Base-by-base conservation (phyloP, 352 stramenopile genomes). In the Aphanomyces stellatus region DNA sequence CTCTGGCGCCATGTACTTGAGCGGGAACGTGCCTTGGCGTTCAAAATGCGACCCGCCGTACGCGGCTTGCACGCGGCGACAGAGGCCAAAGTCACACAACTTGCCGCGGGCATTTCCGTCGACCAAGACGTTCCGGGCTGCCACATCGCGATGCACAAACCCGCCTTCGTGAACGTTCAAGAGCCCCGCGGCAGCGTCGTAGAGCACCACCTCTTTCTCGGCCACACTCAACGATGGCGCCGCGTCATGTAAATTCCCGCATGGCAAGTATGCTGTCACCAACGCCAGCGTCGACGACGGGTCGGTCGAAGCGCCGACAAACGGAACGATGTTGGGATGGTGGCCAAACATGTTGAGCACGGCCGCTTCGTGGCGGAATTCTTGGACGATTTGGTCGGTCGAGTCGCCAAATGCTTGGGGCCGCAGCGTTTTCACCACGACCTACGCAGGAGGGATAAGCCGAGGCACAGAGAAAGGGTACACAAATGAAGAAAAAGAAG, bases 1-100 rank as follows among this genome's bases (percentile, higher is more conserved):
- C 70, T 91, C 82, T 4, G 82, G 82, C 0, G 82, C 82, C 82
- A 91, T 91, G 69, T 88, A 91, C 78, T 91, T 89, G 55, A 91
- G 76, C 15, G 82, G 82, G 0, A 81, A 81, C 6, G 88, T 74
- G 1, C 76, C 73, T 33, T 87, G 43, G n/a, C n/a, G n/a, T 76
- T 76, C 3, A 68, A 74, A 25, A 62, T 88, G 62, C 53, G 78
- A 80, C 0, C 78, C 77, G 19, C 75, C 72, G 22, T 60, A 11
- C 3, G 28, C 24, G 3, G 80, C 73, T 11, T 84, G 84, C 43
- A 90, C 77, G 33, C 81, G 77, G 15, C 83, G 78, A 70, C 78
- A 87, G 1, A 91, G 72, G 7, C 83, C 83, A 75, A 92, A 92
- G 61, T 92, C 83, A 49, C 80, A 89, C 37, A 90, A 87, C 27